Percentiles rank a stretch among this genome's conserved stretches.
phyloP scores from a whole-genome alignment of 345 rosid genomes.

The Syzygium oleosum region DNA sequence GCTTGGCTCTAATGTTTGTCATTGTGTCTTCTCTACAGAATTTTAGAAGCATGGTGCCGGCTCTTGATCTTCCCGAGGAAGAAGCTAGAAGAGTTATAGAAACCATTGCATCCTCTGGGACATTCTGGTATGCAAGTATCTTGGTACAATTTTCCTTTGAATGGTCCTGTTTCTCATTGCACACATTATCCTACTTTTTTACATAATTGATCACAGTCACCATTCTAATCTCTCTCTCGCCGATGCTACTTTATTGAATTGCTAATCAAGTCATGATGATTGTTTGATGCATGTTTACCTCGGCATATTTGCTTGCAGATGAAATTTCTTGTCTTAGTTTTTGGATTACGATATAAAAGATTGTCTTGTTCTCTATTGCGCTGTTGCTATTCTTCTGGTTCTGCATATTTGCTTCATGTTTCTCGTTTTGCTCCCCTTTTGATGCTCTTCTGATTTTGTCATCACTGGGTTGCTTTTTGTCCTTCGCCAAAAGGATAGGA shows the following conservation, averaged over 20 bases:
- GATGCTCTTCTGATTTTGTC: not conserved
- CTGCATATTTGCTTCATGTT: not conserved
- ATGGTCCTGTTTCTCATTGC: not conserved
- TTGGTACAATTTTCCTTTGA: not conserved
- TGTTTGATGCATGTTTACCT: not conserved
- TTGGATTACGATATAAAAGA: not conserved
- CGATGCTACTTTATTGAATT: not conserved
- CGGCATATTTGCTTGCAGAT: not conserved
- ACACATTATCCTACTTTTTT: not conserved
- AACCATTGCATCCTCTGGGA: conserved; percentile 70
- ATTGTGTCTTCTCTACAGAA: not conserved
- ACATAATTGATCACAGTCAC: not conserved
- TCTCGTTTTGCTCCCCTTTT: not conserved
- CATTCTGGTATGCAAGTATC: conserved; percentile 41
- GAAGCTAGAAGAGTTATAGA: conserved; percentile 37
- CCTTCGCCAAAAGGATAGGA: not conserved
- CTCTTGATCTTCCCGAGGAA: conserved; percentile 28
- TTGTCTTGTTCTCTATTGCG: not conserved
- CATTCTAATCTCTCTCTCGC: not conserved
- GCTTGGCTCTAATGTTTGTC: not conserved
- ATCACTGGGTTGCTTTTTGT: not conserved
- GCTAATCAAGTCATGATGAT: not conserved
- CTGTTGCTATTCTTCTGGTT: not conserved
- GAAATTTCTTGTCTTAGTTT: not conserved
- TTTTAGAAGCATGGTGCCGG: conserved; percentile 22